Percentiles rank a stretch among this genome's conserved stretches.
Evolutionary conservation across 768 basidiomycete species (phyloP).

Genomic region (Plicaturopsis crispa): DNA sequence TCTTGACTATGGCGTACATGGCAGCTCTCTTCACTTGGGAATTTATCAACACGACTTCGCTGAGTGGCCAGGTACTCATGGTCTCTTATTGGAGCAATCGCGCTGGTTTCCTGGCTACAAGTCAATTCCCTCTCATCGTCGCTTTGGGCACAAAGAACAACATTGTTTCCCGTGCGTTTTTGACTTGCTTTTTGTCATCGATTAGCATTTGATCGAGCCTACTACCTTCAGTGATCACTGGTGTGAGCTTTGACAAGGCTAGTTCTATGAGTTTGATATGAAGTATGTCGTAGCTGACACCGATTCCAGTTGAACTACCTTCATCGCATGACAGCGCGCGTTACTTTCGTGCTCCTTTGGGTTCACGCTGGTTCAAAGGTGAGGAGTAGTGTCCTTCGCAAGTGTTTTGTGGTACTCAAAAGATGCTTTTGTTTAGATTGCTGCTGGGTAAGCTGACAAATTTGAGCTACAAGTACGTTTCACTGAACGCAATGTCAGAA

Average conservation of each 20-base stretch:
- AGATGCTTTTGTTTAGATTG: not conserved
- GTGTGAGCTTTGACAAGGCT: conserved; percentile 40
- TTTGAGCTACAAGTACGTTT: no score
- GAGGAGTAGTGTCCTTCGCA: conserved; percentile 10
- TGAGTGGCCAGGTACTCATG: conserved; percentile 13
- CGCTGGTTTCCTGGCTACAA: conserved; percentile 32
- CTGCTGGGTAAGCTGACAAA: no score
- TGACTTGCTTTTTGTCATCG: not conserved
- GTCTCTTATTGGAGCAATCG: conserved; percentile 23
- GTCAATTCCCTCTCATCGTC: conserved; percentile 47
- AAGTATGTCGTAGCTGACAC: not conserved
- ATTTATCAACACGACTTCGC: conserved; percentile 27
- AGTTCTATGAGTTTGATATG: conserved; percentile 23
- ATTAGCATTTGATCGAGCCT: not conserved
- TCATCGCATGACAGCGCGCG: conserved; percentile 44
- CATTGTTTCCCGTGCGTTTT: conserved; percentile 31
- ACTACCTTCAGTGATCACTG: conserved; percentile 34
- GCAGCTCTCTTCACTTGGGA: conserved; percentile 26
- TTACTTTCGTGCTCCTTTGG: conserved; percentile 37
- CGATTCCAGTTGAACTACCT: conserved; percentile 25
- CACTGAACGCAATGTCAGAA: no score
- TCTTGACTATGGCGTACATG: conserved; percentile 28
- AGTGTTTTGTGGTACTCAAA: no score
- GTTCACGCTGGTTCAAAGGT: conserved; percentile 40
- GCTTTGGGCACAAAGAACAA: conserved; percentile 61